Base-by-base conservation (phyloP, 495 filamentous ascomycete species). In the Xylaria grammica region DNA sequence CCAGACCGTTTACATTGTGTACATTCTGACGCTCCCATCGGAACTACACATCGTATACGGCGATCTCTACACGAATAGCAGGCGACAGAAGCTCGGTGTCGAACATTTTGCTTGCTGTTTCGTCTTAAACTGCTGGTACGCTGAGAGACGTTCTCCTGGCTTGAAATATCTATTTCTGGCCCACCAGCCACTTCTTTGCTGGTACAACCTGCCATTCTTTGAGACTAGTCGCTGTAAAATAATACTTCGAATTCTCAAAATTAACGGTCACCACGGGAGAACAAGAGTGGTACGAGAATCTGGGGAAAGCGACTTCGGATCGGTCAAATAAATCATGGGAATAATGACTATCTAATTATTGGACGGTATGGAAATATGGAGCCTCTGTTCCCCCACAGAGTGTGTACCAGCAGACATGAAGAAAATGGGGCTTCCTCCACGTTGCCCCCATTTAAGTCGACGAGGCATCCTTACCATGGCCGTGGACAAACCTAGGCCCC, bases 11-110 rank as follows among this genome's bases (percentile, higher is more conserved):
- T 82, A 68, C 83, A 86, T 67, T 84, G 82, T 29, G 76, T 78
- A 67, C 83, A 86, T 60, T 79, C 79, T n/a, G 74, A 72, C 45
- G 80, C 77, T 17, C 81, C 83, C 11, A 78, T 73, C 24, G 79
- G 79, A 34, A 86, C 83, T n/a, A 86, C 83, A 68, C 83, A 86
- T 65, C 83, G 75, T 55, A 86, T 86, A 48, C 83, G 73, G 34
- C 83, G 77, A 62, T 86, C 83, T 62, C 83, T 76, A 45, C 77
- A 79, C 1, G 75, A 77, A n/a, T 72, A 74, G 60, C 77, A 79
- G 11, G 77, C 77, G 59, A 79, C 71, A 5, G 74, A 77, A 32
- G 77, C 77, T 24, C 77, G 73, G 46, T 78, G 77, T 27, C 77
- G 74, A 13, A 78, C 53, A 29, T 79, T 70, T 38, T 71, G 72